Evolutionary conservation across 495 filamentous ascomycete genomes (phyloP), one percentile per base, ranked within the genome.

Genomic region (Emericellopsis terricola): DNA sequence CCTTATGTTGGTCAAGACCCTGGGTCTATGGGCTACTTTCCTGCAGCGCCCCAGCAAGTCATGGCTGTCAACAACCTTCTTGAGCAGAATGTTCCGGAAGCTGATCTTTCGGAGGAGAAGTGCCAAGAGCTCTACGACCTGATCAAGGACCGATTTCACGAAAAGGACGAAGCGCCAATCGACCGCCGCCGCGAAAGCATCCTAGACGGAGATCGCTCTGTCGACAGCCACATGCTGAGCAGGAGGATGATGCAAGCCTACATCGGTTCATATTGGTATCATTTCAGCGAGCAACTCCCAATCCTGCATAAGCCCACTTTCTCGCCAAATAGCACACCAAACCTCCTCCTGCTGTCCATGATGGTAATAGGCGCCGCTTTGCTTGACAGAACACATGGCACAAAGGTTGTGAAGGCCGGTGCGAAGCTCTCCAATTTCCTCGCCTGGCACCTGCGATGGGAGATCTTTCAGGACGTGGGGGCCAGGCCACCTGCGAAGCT

Each of bases 301-400:
- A 92, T 97, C 34, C 64, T 97, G 27, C 89, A 97, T 48, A 78
- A 83, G 42, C 84, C 89, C 16, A 96, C 87, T 0, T 97, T 96
- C 56, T 77, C 73, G 7, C 76, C 86, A 0, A 81, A 93, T 51
- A 76, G 76, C 38, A 82, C 81, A 6, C 81, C 81, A 1, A 85
- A 80, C 42, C 56, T 93, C 31, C 64, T 96, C 6, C 55, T 97
- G n/a, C 65, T 96, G 38, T 77, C 79, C n/a, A 78, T 97, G 40
- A 92, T 97, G 59, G 76, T 82, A 0, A 85, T 97, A 44, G 89
- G 89, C 8, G 87, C 89, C 5, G 79, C 82, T 3, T 87, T 83
- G 34, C 55, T 94, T 37, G 84, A 93, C 44, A 79, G 78, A 46
- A 69, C 70, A 2, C 76, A 92, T 45, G 80, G 83, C 1, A 62